Conservation (phyloP, 2,329 filamentous ascomycete genomes). For the Laburnicola sp. region DNA sequence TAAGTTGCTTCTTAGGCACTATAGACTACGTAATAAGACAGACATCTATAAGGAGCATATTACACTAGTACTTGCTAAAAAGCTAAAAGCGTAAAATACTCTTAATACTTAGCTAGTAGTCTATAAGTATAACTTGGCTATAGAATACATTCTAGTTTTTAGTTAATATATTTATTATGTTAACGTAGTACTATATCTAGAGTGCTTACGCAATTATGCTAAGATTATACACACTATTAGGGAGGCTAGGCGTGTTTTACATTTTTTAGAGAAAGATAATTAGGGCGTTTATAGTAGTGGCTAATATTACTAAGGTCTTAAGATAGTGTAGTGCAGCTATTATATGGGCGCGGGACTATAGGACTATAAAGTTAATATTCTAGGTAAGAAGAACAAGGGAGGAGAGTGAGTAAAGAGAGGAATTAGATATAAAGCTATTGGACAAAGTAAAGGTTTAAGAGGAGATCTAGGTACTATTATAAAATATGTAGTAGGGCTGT, state of each 20-base stretch:
- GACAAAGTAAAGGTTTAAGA: not conserved
- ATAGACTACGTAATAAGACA: not conserved
- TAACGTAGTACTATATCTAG: constrained; percentile 55
- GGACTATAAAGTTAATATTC: constrained; percentile 54
- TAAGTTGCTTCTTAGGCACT: constrained; percentile 27
- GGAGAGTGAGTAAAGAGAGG: not conserved
- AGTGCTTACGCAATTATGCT: constrained; percentile 17
- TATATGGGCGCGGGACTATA: constrained; percentile 46
- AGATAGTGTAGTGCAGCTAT: constrained; percentile 45
- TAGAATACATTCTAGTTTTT: constrained; percentile 53
- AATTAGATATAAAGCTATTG: not conserved
- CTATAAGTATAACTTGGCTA: constrained; percentile 58
- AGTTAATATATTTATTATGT: constrained; percentile 51
- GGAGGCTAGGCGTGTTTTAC: constrained; percentile 37
- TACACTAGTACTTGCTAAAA: constrained; percentile 55
- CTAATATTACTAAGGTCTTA: constrained; percentile 23
- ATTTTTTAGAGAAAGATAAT: constrained; percentile 60
- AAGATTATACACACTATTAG: constrained; percentile 14
- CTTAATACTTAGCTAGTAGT: constrained; percentile 48
- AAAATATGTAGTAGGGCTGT: constrained; percentile 15
- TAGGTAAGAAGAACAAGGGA: constrained; percentile 39
- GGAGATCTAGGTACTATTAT: constrained; percentile 5
- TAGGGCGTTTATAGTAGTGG: constrained; percentile 26
- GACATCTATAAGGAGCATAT: constrained; percentile 58
- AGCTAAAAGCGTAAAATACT: constrained; percentile 55